Percentiles rank a stretch among this genome's conserved stretches.
phyloP scores from a whole-genome alignment of 2,329 filamentous ascomycete genomes.

The Ceratocystis harringtonii region DNA sequence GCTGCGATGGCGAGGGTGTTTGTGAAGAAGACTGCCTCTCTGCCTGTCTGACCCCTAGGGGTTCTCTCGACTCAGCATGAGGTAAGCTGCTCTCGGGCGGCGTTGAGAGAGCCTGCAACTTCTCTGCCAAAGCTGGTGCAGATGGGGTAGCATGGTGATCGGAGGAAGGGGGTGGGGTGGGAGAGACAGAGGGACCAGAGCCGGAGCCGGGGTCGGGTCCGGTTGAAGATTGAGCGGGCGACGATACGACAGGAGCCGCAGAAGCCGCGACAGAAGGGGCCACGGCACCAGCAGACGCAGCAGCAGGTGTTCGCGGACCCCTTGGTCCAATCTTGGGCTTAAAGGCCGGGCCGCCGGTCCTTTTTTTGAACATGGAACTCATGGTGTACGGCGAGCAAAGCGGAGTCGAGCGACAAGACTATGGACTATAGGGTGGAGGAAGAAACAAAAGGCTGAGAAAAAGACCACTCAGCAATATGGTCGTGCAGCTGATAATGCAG shows the following conservation, averaged over 20 bases:
- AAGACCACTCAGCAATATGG: conserved; percentile 10
- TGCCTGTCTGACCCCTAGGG: neutral
- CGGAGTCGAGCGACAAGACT: neutral
- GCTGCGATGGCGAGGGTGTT: neutral
- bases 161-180: neutral
- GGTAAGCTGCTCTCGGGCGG: neutral
- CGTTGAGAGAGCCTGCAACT: neutral
- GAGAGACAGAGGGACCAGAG: neutral
- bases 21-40: neutral
- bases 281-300: conserved; percentile 20
- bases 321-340: conserved; percentile 51
- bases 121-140: neutral
- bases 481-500: conserved; percentile 11
- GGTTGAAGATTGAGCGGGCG: neutral
- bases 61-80: neutral
- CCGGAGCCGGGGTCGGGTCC: neutral
- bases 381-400: conserved; percentile 29
- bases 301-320: conserved; percentile 27
- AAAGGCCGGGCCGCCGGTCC: conserved; percentile 41
- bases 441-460: neutral
- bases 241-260: neutral
- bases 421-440: neutral
- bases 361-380: conserved; percentile 55
- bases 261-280: conserved; percentile 8
- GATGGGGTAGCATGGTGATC: neutral